Evolutionary conservation across 306 rosid species (phyloP), one percentile per base, ranked within the genome.

Genomic region (Carpinus viminea): DNA sequence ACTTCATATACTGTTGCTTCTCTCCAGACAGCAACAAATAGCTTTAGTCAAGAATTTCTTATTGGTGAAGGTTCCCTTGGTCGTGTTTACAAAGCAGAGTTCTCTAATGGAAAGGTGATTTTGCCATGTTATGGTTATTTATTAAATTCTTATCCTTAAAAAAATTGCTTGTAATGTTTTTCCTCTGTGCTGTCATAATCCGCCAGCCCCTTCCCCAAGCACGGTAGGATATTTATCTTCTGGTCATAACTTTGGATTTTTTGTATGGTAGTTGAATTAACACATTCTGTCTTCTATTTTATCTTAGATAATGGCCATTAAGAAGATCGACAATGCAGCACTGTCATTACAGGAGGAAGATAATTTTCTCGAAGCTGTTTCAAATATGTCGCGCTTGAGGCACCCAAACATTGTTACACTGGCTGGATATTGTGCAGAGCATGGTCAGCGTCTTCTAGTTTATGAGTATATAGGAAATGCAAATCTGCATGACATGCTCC

Each of bases 31-130:
- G 96, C 98, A 81, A 93, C 99, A 9, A 96, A 96, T 84, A 93
- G 97, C 93, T 96, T 96, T 76, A 91, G 97, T 80, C 99, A 96
- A 85, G 98, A 96, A 79, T 85, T 82, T 86, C 85, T 96, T 65
- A 77, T 93, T 26, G 99, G 99, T 56, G 99, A 96, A 89, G 99
- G 99, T 83, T 96, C 99, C 73, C 98, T 93, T 36, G 99, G 99
- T 65, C 96, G 99, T 80, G 99, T 96, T 47, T 96, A 96, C 85
- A 88, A 48, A 90, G 97, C 98, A 9, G 99, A 93, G 64, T 96
- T 91, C 78, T 83, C 94, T 28, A 90, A 91, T 82, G 99, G 98
- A 72, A 96, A 91, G 97, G 98, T 96, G 86, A 66, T n/a, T 69
- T 84, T 78, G 38, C 71, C 74, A 2, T 52, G 70, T 64, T 60